Percentiles rank a stretch among this genome's conserved stretches.
Conservation (phyloP, 257 asterid genomes). For the Solanum neorickii region DNA sequence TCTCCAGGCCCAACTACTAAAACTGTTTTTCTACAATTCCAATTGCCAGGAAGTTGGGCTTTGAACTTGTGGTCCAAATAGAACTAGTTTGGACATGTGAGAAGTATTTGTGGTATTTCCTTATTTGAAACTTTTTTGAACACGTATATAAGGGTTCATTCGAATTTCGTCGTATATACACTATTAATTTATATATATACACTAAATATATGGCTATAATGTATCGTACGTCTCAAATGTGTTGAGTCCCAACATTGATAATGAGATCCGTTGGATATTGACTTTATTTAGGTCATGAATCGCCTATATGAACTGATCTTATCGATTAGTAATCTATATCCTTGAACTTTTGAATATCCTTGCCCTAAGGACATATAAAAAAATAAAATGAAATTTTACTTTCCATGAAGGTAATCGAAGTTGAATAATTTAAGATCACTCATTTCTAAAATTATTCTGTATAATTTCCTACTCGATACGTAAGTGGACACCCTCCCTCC, state of each 20-base stretch:
- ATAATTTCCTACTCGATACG: neutral
- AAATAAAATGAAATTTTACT: neutral
- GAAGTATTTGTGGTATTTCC: neutral
- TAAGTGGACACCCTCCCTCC: neutral
- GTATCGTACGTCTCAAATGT: neutral
- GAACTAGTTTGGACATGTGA: neutral
- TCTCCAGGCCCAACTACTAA: neutral
- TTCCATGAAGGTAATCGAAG: accelerated
- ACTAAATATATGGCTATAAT: neutral
- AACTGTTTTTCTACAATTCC: neutral
- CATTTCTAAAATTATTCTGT: neutral
- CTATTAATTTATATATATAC: neutral
- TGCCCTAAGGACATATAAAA: neutral
- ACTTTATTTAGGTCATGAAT: neutral
- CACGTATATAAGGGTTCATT: neutral
- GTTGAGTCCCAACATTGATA: neutral
- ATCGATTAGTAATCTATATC: no score
- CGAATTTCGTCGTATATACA: neutral
- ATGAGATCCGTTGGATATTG: neutral
- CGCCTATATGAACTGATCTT: neutral
- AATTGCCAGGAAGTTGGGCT: neutral
- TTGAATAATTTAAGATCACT: neutral
- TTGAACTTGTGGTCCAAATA: neutral
- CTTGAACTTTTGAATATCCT: neutral
- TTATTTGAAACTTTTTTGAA: neutral